Evolutionary conservation across 768 basidiomycete species (phyloP), one percentile per base, ranked within the genome.

Genomic region (Boletus sp.): DNA sequence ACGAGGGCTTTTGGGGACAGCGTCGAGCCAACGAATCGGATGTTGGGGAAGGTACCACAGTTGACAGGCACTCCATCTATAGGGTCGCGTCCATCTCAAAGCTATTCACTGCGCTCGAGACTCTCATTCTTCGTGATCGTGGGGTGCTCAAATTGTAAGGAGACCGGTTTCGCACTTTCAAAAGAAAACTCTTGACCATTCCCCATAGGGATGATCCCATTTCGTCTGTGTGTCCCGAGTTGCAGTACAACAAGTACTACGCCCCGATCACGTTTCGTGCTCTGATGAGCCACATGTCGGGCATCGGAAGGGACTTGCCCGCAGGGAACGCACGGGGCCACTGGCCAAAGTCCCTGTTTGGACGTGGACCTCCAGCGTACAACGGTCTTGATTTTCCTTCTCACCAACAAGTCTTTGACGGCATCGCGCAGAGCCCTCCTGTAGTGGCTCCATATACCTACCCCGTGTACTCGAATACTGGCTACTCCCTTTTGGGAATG

Each of bases 81-180:
- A 72, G 83, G 27, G 68, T 82, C 25, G 80, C 80, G 2, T 80
- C 77, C 38, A 74, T 80, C 51, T 75, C 77, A 7, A 84, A 83
- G 64, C 65, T 82, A 53, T 80, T 82, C 58, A 73, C 75, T 4
- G 73, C 74, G 0, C 57, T 81, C 5, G 78, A 83, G 58, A 79
- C 77, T 0, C 60, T 79, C 38, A 73, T 83, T 11, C 66, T 83
- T 23, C 73, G 76, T 35, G 76, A 82, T 57, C 70, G 71, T 42
- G 80, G 81, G 3, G 57, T 59, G 2, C 59, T 79, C 50, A 70
- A 59, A 42, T 69, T 77, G 76, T 75, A 56, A 57, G 70, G n/a
- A 5, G 13, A 33, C 2, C 7, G 7, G 10, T n/a, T 38, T 15
- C 17, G 17, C 14, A 6, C 37, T 6, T 27, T 27, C 5, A 35